Conservation (phyloP, 345 rosid species). For the Camelina neglecta region DNA sequence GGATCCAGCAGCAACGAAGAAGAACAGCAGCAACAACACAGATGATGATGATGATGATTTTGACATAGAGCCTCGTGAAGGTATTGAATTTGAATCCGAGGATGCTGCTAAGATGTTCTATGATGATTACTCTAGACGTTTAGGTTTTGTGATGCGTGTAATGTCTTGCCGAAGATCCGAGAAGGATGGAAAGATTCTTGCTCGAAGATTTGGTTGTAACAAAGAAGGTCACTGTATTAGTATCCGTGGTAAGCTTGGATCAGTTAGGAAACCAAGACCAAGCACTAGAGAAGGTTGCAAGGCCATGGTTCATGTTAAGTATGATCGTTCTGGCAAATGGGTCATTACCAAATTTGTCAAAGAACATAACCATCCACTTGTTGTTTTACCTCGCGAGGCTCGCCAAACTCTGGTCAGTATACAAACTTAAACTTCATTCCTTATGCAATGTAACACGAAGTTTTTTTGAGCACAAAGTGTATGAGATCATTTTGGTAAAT, state of each 20-base stretch:
- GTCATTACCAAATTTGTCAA: constrained; percentile 77
- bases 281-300: constrained; percentile 93
- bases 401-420: constrained; percentile 77
- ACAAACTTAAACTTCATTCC: not conserved
- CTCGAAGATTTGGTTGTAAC: constrained; percentile 90
- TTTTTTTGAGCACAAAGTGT: not conserved
- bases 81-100: constrained; percentile 89
- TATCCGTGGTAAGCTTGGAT: constrained; percentile 71
- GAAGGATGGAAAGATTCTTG: constrained; percentile 86
- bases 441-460: not conserved
- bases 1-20: constrained; percentile 1
- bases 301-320: constrained; percentile 89
- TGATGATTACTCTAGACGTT: constrained; percentile 74
- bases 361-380: constrained; percentile 90
- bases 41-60: constrained; percentile 40
- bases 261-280: constrained; percentile 70
- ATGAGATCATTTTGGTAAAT: not conserved
- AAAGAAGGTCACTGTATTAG: constrained; percentile 92
- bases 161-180: constrained; percentile 96
- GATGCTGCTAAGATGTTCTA: constrained; percentile 86
- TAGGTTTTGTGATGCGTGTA: constrained; percentile 94
- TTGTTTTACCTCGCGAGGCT: constrained; percentile 73
- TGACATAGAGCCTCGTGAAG: constrained; percentile 66
- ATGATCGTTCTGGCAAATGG: constrained; percentile 79
- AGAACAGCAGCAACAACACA: not conserved